Percentiles rank a stretch among this genome's conserved stretches.
These are phyloP conservation scores for Mucor velutinosus DNA, from an alignment of 371 early-diverging fungal species.

Conservation along the genomic window DNA sequence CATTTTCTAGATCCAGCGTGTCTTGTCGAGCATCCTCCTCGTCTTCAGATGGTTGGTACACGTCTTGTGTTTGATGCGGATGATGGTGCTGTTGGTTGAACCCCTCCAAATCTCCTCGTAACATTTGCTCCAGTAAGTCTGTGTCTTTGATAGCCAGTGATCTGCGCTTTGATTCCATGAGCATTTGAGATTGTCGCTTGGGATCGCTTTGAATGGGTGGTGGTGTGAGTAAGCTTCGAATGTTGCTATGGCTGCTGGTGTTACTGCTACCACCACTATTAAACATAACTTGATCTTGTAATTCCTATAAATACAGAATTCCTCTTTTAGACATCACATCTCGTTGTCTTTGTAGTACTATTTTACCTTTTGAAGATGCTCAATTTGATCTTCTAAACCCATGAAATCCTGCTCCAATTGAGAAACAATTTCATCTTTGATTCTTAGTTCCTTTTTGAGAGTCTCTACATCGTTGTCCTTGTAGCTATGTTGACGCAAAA, in stretches of 20 bases:
- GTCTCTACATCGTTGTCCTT: slow-evolving; percentile 51
- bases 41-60: slow-evolving; percentile 4
- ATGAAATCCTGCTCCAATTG: slow-evolving; percentile 54
- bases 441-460: slow-evolving; percentile 47
- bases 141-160: slow-evolving; percentile 52
- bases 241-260: not conserved
- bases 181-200: slow-evolving; percentile 49
- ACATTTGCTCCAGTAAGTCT: slow-evolving; percentile 45
- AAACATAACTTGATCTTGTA: slow-evolving; percentile 22
- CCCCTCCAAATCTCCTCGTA: slow-evolving; percentile 41
- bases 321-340: not conserved
- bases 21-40: not conserved
- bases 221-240: slow-evolving; percentile 11
- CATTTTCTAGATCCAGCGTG: not conserved
- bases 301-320: slow-evolving; percentile 13
- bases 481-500: slow-evolving; percentile 33
- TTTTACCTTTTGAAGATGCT: slow-evolving; percentile 47
- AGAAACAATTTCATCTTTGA: slow-evolving; percentile 55
- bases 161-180: slow-evolving; percentile 53
- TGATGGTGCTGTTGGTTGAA: slow-evolving; percentile 9
- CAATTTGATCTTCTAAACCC: slow-evolving; percentile 48
- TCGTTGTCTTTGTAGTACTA: not conserved
- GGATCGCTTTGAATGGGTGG: slow-evolving; percentile 30
- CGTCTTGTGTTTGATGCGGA: not conserved
- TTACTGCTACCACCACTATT: slow-evolving; percentile 5